These are phyloP conservation scores for Vaccinium darrowii DNA, from an alignment of 148 eudicot genomes.

Conservation along the genomic window DNA sequence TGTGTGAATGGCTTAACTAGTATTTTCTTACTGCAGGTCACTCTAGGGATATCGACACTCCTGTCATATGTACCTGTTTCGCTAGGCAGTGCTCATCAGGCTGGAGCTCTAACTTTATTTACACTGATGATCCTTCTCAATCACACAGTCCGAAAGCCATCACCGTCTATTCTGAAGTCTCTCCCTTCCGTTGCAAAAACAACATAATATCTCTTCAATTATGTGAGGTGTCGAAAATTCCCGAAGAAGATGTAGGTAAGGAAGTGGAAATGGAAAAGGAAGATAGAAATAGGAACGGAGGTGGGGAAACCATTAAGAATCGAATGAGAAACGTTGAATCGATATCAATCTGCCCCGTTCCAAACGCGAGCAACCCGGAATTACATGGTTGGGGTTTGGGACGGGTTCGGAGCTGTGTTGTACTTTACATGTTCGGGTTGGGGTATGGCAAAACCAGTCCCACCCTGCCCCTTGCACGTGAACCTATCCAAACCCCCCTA, in stretches of 20 bases:
- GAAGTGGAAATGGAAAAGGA: neutral
- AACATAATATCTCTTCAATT: constrained; percentile 18
- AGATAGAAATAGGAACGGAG: neutral
- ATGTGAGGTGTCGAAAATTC: neutral
- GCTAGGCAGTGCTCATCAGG: constrained; percentile 96
- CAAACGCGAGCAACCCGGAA: too few relatives aligned
- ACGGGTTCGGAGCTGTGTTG: too few relatives aligned
- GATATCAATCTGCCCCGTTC: too few relatives aligned
- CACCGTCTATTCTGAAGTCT: constrained; percentile 60
- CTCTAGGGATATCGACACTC: constrained; percentile 80
- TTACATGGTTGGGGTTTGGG: too few relatives aligned
- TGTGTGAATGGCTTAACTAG: neutral
- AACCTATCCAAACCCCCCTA: too few relatives aligned
- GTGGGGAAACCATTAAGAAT: neutral
- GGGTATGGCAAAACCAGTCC: too few relatives aligned
- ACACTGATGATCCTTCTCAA: constrained; percentile 79
- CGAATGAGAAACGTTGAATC: neutral
- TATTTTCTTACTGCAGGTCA: constrained; percentile 54
- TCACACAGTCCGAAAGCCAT: constrained; percentile 83
- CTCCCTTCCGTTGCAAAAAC: constrained; percentile 61
- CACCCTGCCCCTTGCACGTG: too few relatives aligned
- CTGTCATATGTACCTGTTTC: constrained; percentile 90
- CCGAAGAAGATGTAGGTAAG: neutral
- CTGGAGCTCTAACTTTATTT: constrained; percentile 84
- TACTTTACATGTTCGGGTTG: too few relatives aligned